phyloP scores from a whole-genome alignment of 2,329 filamentous ascomycete species.

The Xylariaceae sp. region DNA sequence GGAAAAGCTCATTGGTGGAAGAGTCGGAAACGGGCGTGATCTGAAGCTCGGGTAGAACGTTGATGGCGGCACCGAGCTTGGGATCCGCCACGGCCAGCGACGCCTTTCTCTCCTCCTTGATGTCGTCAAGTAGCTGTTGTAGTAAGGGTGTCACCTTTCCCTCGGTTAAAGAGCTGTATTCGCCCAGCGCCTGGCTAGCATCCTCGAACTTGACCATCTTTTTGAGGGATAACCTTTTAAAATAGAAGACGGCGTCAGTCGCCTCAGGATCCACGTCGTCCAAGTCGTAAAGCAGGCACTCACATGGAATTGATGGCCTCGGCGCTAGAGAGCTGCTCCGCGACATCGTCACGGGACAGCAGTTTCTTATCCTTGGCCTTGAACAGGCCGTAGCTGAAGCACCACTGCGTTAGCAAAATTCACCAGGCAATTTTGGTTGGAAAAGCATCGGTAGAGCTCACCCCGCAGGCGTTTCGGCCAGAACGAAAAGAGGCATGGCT shows the following conservation, averaged over 20 bases:
- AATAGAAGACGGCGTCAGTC: not conserved
- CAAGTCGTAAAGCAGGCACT: constrained; percentile 36
- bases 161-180: constrained; percentile 82
- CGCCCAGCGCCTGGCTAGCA: constrained; percentile 81
- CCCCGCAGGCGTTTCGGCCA: constrained; percentile 86
- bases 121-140: constrained; percentile 71
- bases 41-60: constrained; percentile 82
- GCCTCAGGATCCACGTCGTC: not conserved
- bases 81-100: constrained; percentile 90
- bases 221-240: constrained; percentile 81
- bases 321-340: constrained; percentile 67
- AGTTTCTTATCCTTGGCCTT: constrained; percentile 99
- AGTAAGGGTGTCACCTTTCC: constrained; percentile 92
- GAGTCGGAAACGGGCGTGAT: constrained; percentile 79
- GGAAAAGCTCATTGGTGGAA: constrained; percentile 80
- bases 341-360: constrained; percentile 77
- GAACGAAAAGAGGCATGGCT: constrained; percentile 84
- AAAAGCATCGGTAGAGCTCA: constrained; percentile 41
- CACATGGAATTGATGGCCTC: constrained; percentile 84
- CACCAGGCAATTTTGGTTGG: constrained; percentile 1
- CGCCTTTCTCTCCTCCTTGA: constrained; percentile 97
- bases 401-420: constrained; percentile 23
- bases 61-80: constrained; percentile 86
- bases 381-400: constrained; percentile 82
- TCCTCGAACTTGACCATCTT: constrained; percentile 97